Conservation (phyloP, 2,329 filamentous ascomycete genomes). For the Hypomyces perniciosus region DNA sequence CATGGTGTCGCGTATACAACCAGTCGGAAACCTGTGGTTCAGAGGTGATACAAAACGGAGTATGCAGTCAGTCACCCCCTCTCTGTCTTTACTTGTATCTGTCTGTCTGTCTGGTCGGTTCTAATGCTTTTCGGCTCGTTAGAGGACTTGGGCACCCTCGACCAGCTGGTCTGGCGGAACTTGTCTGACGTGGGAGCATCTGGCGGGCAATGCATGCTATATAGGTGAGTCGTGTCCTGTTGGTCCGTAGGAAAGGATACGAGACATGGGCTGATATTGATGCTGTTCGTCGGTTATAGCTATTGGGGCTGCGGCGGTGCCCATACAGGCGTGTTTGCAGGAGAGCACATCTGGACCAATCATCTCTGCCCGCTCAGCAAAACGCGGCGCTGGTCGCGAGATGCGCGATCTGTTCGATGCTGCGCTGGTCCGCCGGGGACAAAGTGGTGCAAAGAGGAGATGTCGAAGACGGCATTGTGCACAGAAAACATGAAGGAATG, state of each 20-base stretch:
- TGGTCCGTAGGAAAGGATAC: not conserved
- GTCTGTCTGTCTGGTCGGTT: no score
- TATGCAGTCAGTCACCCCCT: constrained; percentile 2
- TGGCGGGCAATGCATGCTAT: constrained; percentile 5
- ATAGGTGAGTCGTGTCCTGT: not conserved
- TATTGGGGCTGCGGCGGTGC: not conserved
- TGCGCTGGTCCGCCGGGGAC: not conserved
- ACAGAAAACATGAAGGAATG: not conserved
- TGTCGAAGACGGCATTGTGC: not conserved
- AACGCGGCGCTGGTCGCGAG: not conserved
- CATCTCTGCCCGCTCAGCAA: not conserved
- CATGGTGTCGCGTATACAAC: constrained; percentile 6
- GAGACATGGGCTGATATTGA: not conserved
- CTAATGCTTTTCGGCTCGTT: not conserved
- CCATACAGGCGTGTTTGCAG: constrained; percentile 3
- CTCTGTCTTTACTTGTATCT: no score
- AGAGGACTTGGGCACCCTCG: constrained; percentile 2
- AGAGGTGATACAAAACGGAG: not conserved
- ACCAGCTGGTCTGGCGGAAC: not conserved
- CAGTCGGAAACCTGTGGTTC: not conserved
- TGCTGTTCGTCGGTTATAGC: not conserved
- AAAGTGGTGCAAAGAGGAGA: not conserved
- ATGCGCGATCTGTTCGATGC: constrained; percentile 1
- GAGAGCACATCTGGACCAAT: not conserved
- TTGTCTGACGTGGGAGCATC: constrained; percentile 1